Conservation (phyloP, 2,329 filamentous ascomycete species). For the Talaromyces marneffei region DNA sequence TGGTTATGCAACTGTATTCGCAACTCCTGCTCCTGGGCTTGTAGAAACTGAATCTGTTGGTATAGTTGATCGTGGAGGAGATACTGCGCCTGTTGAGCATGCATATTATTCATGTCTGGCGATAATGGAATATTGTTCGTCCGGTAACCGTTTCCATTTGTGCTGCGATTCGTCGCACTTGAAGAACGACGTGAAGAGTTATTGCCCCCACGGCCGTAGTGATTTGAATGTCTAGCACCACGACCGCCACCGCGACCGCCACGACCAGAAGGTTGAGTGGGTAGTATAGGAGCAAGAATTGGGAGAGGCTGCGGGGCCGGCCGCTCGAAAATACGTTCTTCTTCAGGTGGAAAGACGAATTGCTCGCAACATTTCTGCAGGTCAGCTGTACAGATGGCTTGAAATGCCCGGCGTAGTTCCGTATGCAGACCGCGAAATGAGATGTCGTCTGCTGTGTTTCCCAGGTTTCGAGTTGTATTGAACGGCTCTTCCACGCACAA, state of each 20-base stretch:
- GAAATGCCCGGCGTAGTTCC: constrained; percentile 84
- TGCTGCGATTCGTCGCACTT: constrained; percentile 46
- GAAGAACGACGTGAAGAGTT: constrained; percentile 51
- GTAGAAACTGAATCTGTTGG: constrained; percentile 46
- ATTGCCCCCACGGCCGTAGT: constrained; percentile 44
- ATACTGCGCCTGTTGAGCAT: constrained; percentile 44
- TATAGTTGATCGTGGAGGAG: constrained; percentile 45
- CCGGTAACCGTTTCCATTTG: constrained; percentile 27
- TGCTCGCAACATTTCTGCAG: constrained; percentile 80
- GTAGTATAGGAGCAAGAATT: constrained; percentile 40
- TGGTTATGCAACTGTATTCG: constrained; percentile 44
- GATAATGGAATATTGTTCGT: constrained; percentile 32
- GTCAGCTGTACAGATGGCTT: constrained; percentile 70
- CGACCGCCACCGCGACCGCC: constrained; percentile 46
- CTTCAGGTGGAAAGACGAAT: constrained; percentile 81
- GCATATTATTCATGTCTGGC: constrained; percentile 36
- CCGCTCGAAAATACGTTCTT: constrained; percentile 54
- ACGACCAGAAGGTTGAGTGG: constrained; percentile 40
- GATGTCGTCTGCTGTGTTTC: constrained; percentile 93
- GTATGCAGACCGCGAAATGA: constrained; percentile 87
- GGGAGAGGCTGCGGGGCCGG: constrained; percentile 53
- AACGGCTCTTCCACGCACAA: constrained; percentile 97
- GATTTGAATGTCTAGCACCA: constrained; percentile 46
- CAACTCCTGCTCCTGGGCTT: constrained; percentile 46
- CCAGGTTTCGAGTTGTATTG: constrained; percentile 80